phyloP scores from a whole-genome alignment of 2,329 filamentous ascomycete genomes.

The Hymenoscyphus occultus region DNA sequence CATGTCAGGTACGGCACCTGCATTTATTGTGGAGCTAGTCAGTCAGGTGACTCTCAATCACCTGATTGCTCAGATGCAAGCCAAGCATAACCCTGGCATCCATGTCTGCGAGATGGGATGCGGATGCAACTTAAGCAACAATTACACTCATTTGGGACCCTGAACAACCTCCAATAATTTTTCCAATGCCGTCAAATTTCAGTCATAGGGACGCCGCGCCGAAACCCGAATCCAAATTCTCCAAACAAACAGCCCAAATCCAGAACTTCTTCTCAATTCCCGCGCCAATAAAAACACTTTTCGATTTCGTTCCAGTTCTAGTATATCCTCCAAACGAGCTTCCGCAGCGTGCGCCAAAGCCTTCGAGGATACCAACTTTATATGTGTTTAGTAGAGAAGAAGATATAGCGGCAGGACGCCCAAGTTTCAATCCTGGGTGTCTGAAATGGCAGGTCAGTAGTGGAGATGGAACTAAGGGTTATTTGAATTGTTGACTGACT shows the following conservation, averaged over 20 bases:
- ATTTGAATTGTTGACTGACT: conserved; percentile 15
- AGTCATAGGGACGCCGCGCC: not conserved
- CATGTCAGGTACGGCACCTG: too few relatives aligned
- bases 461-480: not conserved
- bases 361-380: conserved; percentile 52
- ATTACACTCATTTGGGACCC: not conserved
- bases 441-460: conserved; percentile 88
- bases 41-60: too few relatives aligned
- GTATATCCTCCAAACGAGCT: conserved; percentile 74
- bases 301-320: conserved; percentile 77
- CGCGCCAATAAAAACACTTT: conserved; percentile 73
- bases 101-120: not conserved
- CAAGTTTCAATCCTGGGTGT: conserved; percentile 89
- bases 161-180: not conserved
- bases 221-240: conserved; percentile 19
- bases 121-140: not conserved
- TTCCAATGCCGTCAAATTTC: conserved; percentile 1
- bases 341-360: conserved; percentile 57
- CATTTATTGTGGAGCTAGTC: too few relatives aligned
- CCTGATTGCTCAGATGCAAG: not conserved
- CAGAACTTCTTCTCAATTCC: conserved; percentile 50
- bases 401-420: conserved; percentile 58
- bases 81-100: conserved; percentile 1
- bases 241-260: conserved; percentile 21
- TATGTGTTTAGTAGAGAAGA: conserved; percentile 72